A percentile compares a stretch with the other conserved stretches of the same genome.
phyloP scores from a whole-genome alignment of 345 rosid species.

The Salix koriyanagi region DNA sequence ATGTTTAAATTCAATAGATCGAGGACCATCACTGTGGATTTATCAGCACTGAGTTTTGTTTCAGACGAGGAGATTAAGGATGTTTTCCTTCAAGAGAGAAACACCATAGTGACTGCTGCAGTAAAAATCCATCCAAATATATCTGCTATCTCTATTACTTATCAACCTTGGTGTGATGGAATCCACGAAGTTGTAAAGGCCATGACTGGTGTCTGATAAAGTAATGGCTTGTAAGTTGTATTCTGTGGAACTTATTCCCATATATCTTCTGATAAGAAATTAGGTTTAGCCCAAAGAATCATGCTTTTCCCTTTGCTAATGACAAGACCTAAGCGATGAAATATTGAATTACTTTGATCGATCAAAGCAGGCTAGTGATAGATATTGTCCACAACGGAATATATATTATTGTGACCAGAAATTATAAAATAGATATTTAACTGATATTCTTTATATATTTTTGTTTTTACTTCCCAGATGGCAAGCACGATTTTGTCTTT shows the following conservation, averaged over 20 bases:
- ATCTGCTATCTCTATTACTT: background rate
- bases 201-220: slow-evolving; percentile 26
- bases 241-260: slow-evolving; percentile 33
- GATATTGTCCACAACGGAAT: background rate
- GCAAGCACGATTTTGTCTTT: background rate
- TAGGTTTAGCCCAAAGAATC: slow-evolving; percentile 14
- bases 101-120: background rate
- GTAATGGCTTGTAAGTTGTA: slow-evolving; percentile 20
- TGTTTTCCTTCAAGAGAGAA: background rate
- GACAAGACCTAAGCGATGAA: slow-evolving; percentile 3
- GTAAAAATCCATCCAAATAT: background rate
- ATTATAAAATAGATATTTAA: no score
- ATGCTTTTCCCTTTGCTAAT: slow-evolving; percentile 8
- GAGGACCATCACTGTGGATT: background rate
- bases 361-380: background rate
- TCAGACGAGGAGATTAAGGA: background rate
- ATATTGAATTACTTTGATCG: background rate
- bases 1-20: background rate
- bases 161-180: slow-evolving; percentile 12
- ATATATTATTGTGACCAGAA: background rate
- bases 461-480: background rate
- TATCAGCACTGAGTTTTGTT: background rate
- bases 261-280: background rate
- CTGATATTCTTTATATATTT: background rate
- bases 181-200: slow-evolving; percentile 23